phyloP scores from a whole-genome alignment of 2,329 filamentous ascomycete species.

The Daldinia sp. region DNA sequence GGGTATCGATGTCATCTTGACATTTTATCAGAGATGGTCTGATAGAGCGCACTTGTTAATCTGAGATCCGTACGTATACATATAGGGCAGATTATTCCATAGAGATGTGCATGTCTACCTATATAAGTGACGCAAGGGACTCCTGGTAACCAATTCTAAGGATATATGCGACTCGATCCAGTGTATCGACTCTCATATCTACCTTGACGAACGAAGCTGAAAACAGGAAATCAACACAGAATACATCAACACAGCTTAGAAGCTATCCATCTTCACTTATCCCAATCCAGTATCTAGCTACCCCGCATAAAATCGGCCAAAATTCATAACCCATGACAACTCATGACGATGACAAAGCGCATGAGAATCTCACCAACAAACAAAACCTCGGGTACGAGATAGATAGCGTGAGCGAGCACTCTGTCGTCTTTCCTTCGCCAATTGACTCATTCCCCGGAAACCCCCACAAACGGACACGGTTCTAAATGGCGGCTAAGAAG shows the following conservation, averaged over 20 bases:
- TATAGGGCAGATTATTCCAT: neutral
- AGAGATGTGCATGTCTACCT: neutral
- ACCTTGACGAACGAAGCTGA: neutral
- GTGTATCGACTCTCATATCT: neutral
- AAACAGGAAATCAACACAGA: neutral
- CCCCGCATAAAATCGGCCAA: slow-evolving; percentile 34
- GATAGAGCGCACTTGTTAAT: neutral
- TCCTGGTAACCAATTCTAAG: neutral
- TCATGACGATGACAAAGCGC: slow-evolving; percentile 14
- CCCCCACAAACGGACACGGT: neutral
- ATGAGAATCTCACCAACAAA: neutral
- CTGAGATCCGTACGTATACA: neutral
- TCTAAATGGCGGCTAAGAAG: slow-evolving; percentile 35
- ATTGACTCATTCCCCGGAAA: slow-evolving; percentile 28
- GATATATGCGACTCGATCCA: neutral
- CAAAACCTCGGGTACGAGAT: neutral
- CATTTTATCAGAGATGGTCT: neutral
- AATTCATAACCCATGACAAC: slow-evolving; percentile 5
- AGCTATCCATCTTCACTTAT: slow-evolving; percentile 6
- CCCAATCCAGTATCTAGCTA: slow-evolving; percentile 39
- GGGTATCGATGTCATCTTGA: slow-evolving; percentile 29
- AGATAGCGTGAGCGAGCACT: neutral
- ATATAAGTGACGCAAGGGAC: neutral
- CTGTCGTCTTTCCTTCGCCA: slow-evolving; percentile 4
- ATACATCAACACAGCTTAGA: neutral